phyloP scores from a whole-genome alignment of 2,329 filamentous ascomycete genomes.

The Colletotrichum chrysophilum region DNA sequence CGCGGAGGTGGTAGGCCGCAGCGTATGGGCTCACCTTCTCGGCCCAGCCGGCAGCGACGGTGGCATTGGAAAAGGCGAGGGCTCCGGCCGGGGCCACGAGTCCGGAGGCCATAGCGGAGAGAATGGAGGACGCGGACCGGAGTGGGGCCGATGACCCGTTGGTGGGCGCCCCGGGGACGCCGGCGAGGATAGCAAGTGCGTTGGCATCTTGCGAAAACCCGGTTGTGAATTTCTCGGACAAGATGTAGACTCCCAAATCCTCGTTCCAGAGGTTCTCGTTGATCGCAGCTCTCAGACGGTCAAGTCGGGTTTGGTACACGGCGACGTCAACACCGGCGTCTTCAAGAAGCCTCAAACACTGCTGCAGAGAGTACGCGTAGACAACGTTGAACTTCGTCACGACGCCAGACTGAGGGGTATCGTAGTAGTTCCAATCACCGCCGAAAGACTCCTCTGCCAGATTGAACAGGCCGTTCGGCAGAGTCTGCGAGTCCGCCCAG shows the following conservation, averaged over 20 bases:
- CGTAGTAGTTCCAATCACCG: slow-evolving; percentile 40
- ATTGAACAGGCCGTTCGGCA: slow-evolving; percentile 29
- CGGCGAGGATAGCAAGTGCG: slow-evolving; percentile 34
- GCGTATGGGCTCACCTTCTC: slow-evolving; percentile 30
- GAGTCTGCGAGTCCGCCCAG: slow-evolving; percentile 35
- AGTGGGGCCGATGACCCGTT: background rate
- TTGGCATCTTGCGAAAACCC: slow-evolving; percentile 36
- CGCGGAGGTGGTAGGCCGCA: slow-evolving; percentile 34
- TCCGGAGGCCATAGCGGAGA: slow-evolving; percentile 8
- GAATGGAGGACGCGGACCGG: background rate
- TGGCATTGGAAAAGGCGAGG: slow-evolving; percentile 24
- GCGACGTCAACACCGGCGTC: slow-evolving; percentile 22
- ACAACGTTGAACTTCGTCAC: slow-evolving; percentile 36
- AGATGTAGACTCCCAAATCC: slow-evolving; percentile 27
- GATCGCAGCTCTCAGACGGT: slow-evolving; percentile 28
- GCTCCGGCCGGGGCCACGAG: background rate
- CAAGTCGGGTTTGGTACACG: slow-evolving; percentile 28
- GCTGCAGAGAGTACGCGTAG: slow-evolving; percentile 35
- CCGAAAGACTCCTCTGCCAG: slow-evolving; percentile 30
- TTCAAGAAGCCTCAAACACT: slow-evolving; percentile 25
- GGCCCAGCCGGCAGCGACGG: slow-evolving; percentile 19
- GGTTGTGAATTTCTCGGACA: slow-evolving; percentile 24
- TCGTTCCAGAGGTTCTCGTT: slow-evolving; percentile 29
- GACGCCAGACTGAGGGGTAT: slow-evolving; percentile 31
- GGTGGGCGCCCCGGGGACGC: slow-evolving; percentile 19